Evolutionary conservation across 169 alveolate species (phyloP).

Genomic region (Eimeria acervulina): DNA sequence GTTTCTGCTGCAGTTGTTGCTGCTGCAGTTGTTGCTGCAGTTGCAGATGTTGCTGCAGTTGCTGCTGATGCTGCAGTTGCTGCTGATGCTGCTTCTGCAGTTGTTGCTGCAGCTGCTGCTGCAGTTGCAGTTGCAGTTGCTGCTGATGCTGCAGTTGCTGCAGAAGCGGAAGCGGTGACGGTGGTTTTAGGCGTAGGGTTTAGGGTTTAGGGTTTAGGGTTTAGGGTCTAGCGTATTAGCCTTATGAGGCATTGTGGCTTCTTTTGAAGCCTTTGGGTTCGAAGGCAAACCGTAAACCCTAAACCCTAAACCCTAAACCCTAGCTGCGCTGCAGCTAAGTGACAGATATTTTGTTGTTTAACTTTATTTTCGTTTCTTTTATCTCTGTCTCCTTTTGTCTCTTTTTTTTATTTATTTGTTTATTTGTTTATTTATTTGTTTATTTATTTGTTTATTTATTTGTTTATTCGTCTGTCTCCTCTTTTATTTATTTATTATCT

Average conservation of each 20-base stretch:
- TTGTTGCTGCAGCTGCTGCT: not conserved
- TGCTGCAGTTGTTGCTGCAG: too few species aligned
- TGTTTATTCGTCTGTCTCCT: too few species aligned
- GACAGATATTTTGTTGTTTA: too few species aligned
- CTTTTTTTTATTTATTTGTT: too few species aligned
- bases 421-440: too few species aligned
- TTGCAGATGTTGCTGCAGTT: too few species aligned
- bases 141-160: not conserved
- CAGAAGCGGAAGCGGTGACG: not conserved
- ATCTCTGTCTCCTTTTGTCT: too few species aligned
- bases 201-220: not conserved
- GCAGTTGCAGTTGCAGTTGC: too few species aligned
- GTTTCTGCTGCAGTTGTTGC: not conserved
- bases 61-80: not conserved
- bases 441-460: too few species aligned
- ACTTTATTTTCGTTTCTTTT: too few species aligned
- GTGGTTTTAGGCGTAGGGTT: not conserved
- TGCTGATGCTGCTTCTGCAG: not conserved
- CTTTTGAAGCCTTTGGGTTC: not conserved
- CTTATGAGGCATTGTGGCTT: not conserved
- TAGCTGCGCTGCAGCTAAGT: too few species aligned
- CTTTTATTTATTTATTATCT: too few species aligned
- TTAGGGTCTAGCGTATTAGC: not conserved
- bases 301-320: constrained; percentile 22
- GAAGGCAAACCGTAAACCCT: constrained; percentile 47